Evolutionary conservation across 2,329 filamentous ascomycete species (phyloP), one percentile per base, ranked within the genome.

Genomic region (Tothia fuscella): DNA sequence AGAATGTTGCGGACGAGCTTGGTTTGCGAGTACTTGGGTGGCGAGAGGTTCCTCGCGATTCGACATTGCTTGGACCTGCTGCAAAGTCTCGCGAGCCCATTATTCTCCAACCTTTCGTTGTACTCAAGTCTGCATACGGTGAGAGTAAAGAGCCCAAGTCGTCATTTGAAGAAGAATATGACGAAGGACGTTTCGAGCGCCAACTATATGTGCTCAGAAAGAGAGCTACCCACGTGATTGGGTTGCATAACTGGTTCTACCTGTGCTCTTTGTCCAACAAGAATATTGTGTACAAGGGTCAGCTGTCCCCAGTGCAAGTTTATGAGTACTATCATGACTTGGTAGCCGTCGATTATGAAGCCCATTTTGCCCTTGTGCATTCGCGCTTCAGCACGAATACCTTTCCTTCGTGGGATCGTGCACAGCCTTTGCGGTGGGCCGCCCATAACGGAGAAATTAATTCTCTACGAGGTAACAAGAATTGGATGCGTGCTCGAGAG

Each of bases 361-460:
- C 82, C 48, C 88, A 96, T 66, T 96, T 96, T 62, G 91, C 89
- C 46, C 73, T 96, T 46, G 89, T 96, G 30, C 89, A 96, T 68
- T 95, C 88, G 31, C 85, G 89, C 54, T 96, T 96, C 67, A 95
- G 87, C 22, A 96, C 89, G 47, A 96, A 96, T 71, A 96, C 89
- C 40, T 96, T 96, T 66, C 89, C 89, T 16, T 94, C 87, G 1
- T 96, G 89, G 89, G 91, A 96, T 64, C 83, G 89, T 67, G 91
- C 89, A 47, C 89, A 96, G 68, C 89, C 89, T 48, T 69, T 96
- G 49, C 78, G 89, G 65, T 96, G 89, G 89, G 88, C 88, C 50
- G 89, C 89, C 55, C 89, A 96, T 71, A 96, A 96, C 62, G 89
- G 89, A 71, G 89, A 96, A 67, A 96, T 96, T 60, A 96, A 96